Conservation (phyloP, 345 rosid species). For the Aquilaria yunnanensis region DNA sequence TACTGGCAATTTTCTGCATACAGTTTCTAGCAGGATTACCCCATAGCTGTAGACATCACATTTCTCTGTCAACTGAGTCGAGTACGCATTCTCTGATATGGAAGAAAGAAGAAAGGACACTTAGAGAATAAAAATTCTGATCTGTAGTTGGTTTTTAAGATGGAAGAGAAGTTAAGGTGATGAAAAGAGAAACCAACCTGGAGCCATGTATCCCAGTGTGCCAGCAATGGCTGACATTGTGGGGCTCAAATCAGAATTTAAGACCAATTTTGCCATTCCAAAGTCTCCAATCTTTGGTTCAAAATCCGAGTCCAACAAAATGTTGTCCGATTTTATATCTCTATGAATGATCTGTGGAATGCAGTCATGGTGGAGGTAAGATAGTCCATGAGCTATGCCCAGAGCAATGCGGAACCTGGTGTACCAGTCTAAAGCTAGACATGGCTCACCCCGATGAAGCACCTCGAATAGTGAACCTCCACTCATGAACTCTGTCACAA, state of each 20-base stretch:
- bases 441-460: conserved; percentile 21
- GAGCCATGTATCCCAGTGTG: conserved; percentile 41
- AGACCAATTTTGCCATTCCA: conserved; percentile 27
- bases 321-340: conserved; percentile 30
- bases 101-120: background rate
- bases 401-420: conserved; percentile 25
- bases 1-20: conserved; percentile 29
- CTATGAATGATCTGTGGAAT: conserved; percentile 36
- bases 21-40: conserved; percentile 29
- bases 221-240: conserved; percentile 26
- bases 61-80: conserved; percentile 25
- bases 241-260: conserved; percentile 19
- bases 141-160: background rate
- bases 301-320: conserved; percentile 30
- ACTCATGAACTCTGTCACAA: conserved; percentile 30
- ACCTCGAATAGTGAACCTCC: conserved; percentile 27
- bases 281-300: conserved; percentile 38
- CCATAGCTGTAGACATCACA: conserved; percentile 32
- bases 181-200: conserved; percentile 20
- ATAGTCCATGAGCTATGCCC: conserved; percentile 34
- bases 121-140: background rate
- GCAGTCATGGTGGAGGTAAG: conserved; percentile 38
- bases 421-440: conserved; percentile 21
- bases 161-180: background rate
- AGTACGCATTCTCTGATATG: conserved; percentile 31